A percentile compares a stretch with the other conserved stretches of the same genome.
Conservation (phyloP, 2,329 filamentous ascomycete genomes). For the Colletotrichum godetiae region DNA sequence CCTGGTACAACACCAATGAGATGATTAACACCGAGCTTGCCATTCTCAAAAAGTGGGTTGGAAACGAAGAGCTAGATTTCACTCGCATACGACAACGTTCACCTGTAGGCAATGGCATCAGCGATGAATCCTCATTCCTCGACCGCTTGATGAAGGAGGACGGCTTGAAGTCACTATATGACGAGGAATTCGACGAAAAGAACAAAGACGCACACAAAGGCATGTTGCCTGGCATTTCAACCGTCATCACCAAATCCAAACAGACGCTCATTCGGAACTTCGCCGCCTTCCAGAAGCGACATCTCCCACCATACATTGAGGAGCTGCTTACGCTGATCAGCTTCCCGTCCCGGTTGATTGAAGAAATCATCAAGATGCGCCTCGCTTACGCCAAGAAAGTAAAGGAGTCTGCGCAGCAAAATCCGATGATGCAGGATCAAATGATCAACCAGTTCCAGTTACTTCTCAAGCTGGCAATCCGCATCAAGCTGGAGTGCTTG, state of each 20-base stretch:
- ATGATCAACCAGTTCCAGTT: constrained; percentile 98
- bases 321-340: constrained; percentile 96
- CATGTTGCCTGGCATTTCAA: constrained; percentile 85
- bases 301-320: constrained; percentile 95
- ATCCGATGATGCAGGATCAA: constrained; percentile 93
- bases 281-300: constrained; percentile 84
- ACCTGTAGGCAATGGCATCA: constrained; percentile 76
- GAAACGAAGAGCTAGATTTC: constrained; percentile 95
- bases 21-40: constrained; percentile 95
- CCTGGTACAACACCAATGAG: constrained; percentile 97
- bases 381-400: constrained; percentile 93
- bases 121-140: constrained; percentile 92
- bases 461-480: constrained; percentile 88
- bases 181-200: constrained; percentile 61
- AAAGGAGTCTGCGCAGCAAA: constrained; percentile 93
- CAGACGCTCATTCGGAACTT: constrained; percentile 89
- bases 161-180: constrained; percentile 90
- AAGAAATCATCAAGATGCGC: constrained; percentile 94
- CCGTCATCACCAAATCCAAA: constrained; percentile 94
- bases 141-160: constrained; percentile 97
- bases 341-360: constrained; percentile 93
- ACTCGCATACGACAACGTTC: constrained; percentile 78
- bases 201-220: constrained; percentile 66
- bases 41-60: constrained; percentile 95
- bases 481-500: constrained; percentile 91